Evolutionary conservation across 768 basidiomycete genomes (phyloP).

Genomic region (Pisolithus sp.): DNA sequence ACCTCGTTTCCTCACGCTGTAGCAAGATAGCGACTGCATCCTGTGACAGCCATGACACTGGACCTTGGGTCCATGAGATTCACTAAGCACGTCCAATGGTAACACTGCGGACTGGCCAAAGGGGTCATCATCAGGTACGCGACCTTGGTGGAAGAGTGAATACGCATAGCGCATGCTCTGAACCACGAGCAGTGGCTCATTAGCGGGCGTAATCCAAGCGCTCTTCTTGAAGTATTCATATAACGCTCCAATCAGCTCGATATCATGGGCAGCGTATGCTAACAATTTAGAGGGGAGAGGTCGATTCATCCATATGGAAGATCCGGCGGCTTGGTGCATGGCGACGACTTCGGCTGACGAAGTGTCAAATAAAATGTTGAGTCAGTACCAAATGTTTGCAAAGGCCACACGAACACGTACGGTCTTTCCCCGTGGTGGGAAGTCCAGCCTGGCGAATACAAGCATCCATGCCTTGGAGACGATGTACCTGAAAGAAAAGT

Average conservation of each 20-base stretch:
- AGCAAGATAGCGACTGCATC: slow-evolving; percentile 24
- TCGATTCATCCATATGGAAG: slow-evolving; percentile 29
- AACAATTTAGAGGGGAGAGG: slow-evolving; percentile 33
- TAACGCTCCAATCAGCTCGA: slow-evolving; percentile 32
- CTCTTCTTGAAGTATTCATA: slow-evolving; percentile 28
- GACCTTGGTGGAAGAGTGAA: slow-evolving; percentile 23
- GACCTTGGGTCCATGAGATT: slow-evolving; percentile 19
- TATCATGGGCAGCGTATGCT: slow-evolving; percentile 38
- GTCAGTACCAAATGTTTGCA: neutral
- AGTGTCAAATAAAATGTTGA: neutral
- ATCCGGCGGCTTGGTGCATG: slow-evolving; percentile 29
- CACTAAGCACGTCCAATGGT: slow-evolving; percentile 22
- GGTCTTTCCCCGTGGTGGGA: slow-evolving; percentile 26
- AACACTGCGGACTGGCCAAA: slow-evolving; percentile 18
- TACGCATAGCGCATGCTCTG: slow-evolving; percentile 26
- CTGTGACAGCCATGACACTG: slow-evolving; percentile 21
- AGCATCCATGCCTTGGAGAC: slow-evolving; percentile 30
- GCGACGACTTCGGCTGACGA: slow-evolving; percentile 28
- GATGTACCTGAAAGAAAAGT: slow-evolving; percentile 27
- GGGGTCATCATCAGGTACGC: slow-evolving; percentile 17
- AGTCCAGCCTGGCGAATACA: slow-evolving; percentile 24
- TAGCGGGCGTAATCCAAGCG: slow-evolving; percentile 17
- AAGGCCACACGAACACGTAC: slow-evolving; percentile 16
- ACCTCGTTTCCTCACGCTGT: slow-evolving; percentile 10
- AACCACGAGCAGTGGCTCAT: slow-evolving; percentile 10